These are phyloP conservation scores for Colletotrichum lini DNA, from an alignment of 2,329 filamentous ascomycete species.

Conservation along the genomic window DNA sequence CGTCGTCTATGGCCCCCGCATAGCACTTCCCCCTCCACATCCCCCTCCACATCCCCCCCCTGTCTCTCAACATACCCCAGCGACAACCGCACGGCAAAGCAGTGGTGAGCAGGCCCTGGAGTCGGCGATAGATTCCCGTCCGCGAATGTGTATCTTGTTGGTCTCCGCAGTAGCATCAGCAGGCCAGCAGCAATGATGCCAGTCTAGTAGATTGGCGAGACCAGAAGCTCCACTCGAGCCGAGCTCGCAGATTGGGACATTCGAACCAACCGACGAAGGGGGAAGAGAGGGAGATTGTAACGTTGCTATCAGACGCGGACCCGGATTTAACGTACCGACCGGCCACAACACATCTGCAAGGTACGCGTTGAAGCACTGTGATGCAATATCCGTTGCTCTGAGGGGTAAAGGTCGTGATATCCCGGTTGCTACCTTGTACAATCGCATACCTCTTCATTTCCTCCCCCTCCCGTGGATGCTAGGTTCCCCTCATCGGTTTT, in stretches of 20 bases:
- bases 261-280: neutral
- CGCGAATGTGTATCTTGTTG: neutral
- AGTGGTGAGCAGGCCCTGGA: neutral
- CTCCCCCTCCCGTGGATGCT: neutral
- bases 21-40: neutral
- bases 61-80: neutral
- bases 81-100: neutral
- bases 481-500: slow-evolving; percentile 5
- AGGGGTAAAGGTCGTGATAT: neutral
- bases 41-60: no score
- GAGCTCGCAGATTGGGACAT: neutral
- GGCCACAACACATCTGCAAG: neutral
- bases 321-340: neutral
- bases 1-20: neutral
- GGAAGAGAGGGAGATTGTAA: slow-evolving; percentile 14
- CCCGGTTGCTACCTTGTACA: slow-evolving; percentile 17
- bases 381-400: neutral
- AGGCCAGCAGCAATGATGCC: neutral
- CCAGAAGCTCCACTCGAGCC: neutral
- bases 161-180: neutral
- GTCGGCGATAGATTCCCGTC: neutral
- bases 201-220: neutral
- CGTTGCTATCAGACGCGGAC: slow-evolving; percentile 6
- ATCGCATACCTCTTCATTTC: slow-evolving; percentile 3
- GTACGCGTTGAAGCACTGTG: neutral